These are phyloP conservation scores for Penicillium sp. DNA, from an alignment of 2,329 filamentous ascomycete species.

Conservation along the genomic window DNA sequence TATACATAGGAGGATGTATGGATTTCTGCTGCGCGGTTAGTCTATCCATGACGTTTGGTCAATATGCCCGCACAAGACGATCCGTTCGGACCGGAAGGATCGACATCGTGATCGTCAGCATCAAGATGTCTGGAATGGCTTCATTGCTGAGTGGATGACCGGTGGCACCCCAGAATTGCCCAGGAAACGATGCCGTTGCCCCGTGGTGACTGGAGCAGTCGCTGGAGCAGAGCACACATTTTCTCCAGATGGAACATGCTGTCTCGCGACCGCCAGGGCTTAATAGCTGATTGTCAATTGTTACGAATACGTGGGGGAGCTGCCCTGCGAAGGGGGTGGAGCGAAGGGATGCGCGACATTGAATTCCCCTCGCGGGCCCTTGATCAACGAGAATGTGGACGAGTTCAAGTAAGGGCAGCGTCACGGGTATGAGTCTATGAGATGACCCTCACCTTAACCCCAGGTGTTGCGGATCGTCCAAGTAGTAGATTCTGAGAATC, in stretches of 20 bases:
- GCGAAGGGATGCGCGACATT: constrained; percentile 32
- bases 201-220: not conserved
- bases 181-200: not conserved
- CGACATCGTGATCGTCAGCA: not conserved
- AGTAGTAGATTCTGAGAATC: not conserved
- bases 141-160: not conserved
- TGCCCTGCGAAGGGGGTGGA: constrained; percentile 18
- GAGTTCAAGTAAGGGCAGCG: constrained; percentile 24
- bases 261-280: not conserved
- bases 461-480: not conserved
- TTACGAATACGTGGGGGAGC: not conserved
- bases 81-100: not conserved
- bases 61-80: not conserved
- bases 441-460: constrained; percentile 1
- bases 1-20: not conserved
- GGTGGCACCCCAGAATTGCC: not conserved
- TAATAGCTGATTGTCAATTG: not conserved
- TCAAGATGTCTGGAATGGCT: not conserved
- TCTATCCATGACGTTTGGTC: not conserved
- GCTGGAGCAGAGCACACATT: not conserved
- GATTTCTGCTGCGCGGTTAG: not conserved
- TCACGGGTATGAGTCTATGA: constrained; percentile 13
- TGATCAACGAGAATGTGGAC: constrained; percentile 25
- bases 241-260: not conserved
- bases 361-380: constrained; percentile 28